Conservation (phyloP, 1,284 basidiomycete genomes). For the Tylopilus sp. region DNA sequence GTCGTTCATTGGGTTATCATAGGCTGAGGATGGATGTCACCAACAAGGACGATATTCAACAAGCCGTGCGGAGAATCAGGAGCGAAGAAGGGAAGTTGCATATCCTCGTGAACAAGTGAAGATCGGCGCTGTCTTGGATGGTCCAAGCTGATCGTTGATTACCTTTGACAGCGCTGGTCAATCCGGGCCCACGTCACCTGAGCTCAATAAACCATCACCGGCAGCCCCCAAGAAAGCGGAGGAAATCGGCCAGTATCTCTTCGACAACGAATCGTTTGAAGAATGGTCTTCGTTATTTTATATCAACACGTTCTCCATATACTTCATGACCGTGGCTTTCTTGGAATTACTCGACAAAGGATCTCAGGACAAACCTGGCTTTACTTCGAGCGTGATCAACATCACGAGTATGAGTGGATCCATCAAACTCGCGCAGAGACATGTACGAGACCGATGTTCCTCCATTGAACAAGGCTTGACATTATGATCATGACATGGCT, state of each 20-base stretch:
- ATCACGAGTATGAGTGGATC: conserved; percentile 77
- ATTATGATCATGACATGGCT: conserved; percentile 1
- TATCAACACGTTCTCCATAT: conserved; percentile 74
- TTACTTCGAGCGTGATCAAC: conserved; percentile 72
- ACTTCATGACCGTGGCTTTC: conserved; percentile 77
- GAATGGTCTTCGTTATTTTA: conserved; percentile 66
- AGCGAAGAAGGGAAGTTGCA: conserved; percentile 70
- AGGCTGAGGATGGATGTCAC: conserved; percentile 76
- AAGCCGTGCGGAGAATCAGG: conserved; percentile 54
- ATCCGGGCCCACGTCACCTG: conserved; percentile 64
- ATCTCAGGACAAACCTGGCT: conserved; percentile 60
- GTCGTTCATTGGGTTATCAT: conserved; percentile 6
- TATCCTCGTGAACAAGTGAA: conserved; percentile 81
- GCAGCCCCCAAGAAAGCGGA: conserved; percentile 67
- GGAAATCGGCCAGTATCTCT: conserved; percentile 67
- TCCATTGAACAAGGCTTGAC: neutral
- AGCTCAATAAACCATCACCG: conserved; percentile 61
- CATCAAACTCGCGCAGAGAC: conserved; percentile 72
- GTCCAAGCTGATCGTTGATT: conserved; percentile 13
- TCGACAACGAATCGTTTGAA: conserved; percentile 68
- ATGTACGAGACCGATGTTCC: conserved; percentile 54
- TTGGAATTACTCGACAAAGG: conserved; percentile 75
- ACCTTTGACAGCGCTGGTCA: conserved; percentile 66
- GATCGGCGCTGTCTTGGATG: neutral
- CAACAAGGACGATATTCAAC: conserved; percentile 67